Evolutionary conservation across 2,329 filamentous ascomycete genomes (phyloP).

Genomic region (Cladosporium sp.): DNA sequence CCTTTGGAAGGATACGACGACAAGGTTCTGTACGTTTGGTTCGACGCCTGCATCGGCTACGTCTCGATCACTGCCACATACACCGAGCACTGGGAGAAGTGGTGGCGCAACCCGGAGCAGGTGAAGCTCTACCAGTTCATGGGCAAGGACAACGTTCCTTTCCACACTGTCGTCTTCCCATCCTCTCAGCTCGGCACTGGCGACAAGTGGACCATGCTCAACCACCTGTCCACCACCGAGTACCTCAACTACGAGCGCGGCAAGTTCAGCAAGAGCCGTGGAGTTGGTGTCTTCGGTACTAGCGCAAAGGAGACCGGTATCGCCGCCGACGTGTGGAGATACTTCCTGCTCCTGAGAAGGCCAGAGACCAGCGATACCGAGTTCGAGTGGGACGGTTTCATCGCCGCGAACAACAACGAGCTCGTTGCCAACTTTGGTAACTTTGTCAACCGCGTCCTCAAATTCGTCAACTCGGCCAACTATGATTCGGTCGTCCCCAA

Average conservation of each 20-base stretch:
- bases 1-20: slow-evolving; percentile 64
- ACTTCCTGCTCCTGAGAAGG: slow-evolving; percentile 82
- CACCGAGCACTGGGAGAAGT: slow-evolving; percentile 85
- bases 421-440: slow-evolving; percentile 73
- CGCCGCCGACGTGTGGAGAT: slow-evolving; percentile 85
- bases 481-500: slow-evolving; percentile 68
- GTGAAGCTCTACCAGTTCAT: slow-evolving; percentile 93
- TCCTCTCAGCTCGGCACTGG: slow-evolving; percentile 80
- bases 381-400: slow-evolving; percentile 86
- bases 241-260: slow-evolving; percentile 86
- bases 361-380: slow-evolving; percentile 86
- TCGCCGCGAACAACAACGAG: slow-evolving; percentile 84
- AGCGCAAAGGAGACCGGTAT: slow-evolving; percentile 85
- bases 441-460: slow-evolving; percentile 61
- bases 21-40: slow-evolving; percentile 91
- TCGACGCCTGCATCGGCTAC: slow-evolving; percentile 91
- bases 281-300: slow-evolving; percentile 88
- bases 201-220: slow-evolving; percentile 85
- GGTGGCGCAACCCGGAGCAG: slow-evolving; percentile 89
- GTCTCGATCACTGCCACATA: slow-evolving; percentile 93
- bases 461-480: slow-evolving; percentile 70
- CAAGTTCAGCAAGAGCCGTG: slow-evolving; percentile 91
- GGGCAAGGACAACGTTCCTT: slow-evolving; percentile 87
- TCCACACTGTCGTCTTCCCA: slow-evolving; percentile 91
- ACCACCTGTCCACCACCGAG: slow-evolving; percentile 86